These are phyloP conservation scores for Tricholoma bakamatsutake DNA, from an alignment of 768 basidiomycete species.

Conservation along the genomic window DNA sequence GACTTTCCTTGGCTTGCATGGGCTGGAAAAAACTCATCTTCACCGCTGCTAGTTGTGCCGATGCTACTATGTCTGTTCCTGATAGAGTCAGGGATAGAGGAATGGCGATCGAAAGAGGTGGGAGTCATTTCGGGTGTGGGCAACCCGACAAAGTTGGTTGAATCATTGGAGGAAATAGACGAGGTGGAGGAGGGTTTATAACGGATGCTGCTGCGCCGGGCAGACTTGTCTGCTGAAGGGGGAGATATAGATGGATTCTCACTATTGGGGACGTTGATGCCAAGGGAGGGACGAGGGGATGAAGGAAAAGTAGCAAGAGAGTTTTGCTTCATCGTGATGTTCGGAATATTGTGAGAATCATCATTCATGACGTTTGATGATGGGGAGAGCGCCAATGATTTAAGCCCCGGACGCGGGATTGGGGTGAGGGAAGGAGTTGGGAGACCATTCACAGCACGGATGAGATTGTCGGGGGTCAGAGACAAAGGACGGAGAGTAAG, in stretches of 20 bases:
- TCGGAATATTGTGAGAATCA: conserved; percentile 18
- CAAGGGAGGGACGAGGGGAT: conserved; percentile 31
- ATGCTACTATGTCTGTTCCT: conserved; percentile 27
- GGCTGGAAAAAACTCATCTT: conserved; percentile 39
- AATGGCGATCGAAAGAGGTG: conserved; percentile 40
- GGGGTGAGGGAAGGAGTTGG: conserved; percentile 55
- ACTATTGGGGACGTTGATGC: conserved; percentile 25
- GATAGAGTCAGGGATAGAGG: conserved; percentile 27
- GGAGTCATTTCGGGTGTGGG: conserved; percentile 78
- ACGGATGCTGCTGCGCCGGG: conserved; percentile 65
- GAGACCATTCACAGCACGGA: conserved; percentile 29
- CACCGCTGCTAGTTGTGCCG: conserved; percentile 22
- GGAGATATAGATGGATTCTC: conserved; percentile 23
- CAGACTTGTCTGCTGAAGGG: conserved; percentile 28
- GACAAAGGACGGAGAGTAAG: conserved; percentile 68
- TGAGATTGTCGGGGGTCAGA: conserved; percentile 50
- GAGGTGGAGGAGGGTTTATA: conserved; percentile 49
- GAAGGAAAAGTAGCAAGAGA: conserved; percentile 23
- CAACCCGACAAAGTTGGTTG: conserved; percentile 34
- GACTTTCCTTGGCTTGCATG: conserved; percentile 38
- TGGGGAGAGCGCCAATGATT: conserved; percentile 45
- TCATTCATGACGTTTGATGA: conserved; percentile 23
- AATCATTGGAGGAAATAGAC: conserved; percentile 21
- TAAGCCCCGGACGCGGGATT: conserved; percentile 41
- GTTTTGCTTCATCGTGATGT: conserved; percentile 13